Evolutionary conservation across 768 basidiomycete genomes (phyloP).

Genomic region (Exidia glandulosa): DNA sequence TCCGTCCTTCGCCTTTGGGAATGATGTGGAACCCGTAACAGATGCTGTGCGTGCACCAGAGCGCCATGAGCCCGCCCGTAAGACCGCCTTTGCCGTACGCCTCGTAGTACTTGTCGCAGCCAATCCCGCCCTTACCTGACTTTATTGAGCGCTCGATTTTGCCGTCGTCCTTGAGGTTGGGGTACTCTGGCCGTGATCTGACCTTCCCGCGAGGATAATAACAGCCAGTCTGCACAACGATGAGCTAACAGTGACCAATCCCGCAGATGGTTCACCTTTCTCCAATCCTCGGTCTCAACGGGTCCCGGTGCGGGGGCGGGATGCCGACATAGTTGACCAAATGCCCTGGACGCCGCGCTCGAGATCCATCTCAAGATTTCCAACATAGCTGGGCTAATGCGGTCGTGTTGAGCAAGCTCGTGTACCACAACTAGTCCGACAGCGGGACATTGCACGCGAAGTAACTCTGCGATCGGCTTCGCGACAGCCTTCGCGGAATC

Average conservation of each 20-base stretch:
- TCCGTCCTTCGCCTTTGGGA: constrained; percentile 23
- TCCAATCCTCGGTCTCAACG: neutral
- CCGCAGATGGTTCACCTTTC: neutral
- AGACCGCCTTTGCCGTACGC: neutral
- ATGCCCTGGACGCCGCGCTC: too few relatives aligned
- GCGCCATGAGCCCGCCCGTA: neutral
- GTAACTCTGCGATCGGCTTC: too few relatives aligned
- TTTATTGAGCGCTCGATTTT: neutral
- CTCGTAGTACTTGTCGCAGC: neutral
- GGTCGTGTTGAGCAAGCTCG: too few relatives aligned
- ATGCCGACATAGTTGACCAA: too few relatives aligned
- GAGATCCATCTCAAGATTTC: too few relatives aligned
- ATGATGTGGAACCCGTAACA: constrained; percentile 10
- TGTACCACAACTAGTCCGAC: too few relatives aligned
- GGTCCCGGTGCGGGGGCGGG: too few relatives aligned
- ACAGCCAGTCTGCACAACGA: neutral
- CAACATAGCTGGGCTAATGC: too few relatives aligned
- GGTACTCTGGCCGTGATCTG: neutral
- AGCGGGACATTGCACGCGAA: too few relatives aligned
- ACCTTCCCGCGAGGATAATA: neutral
- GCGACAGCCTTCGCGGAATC: too few relatives aligned
- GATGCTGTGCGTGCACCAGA: neutral
- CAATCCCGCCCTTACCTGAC: neutral
- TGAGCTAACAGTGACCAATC: neutral
- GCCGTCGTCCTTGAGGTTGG: neutral